A percentile compares a stretch with the other conserved stretches of the same genome.
phyloP scores from a whole-genome alignment of 2,329 filamentous ascomycete species.

The Podosphaera xanthii region DNA sequence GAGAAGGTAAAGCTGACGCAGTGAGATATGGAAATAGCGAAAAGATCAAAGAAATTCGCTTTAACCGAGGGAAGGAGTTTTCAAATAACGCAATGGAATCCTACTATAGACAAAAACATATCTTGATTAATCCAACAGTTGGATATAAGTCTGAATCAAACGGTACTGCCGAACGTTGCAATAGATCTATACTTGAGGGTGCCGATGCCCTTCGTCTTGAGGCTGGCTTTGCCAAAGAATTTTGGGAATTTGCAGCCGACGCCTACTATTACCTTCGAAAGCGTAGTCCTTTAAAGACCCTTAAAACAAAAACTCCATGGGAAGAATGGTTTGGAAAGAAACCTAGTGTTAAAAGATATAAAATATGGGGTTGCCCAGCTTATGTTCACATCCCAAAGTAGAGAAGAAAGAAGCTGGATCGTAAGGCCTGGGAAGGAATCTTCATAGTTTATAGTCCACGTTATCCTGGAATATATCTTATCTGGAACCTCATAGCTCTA shows the following conservation, averaged over 20 bases:
- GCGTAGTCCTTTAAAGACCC: background rate
- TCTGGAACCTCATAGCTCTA: background rate
- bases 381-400: background rate
- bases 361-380: background rate
- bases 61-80: background rate
- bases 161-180: background rate
- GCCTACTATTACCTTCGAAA: background rate
- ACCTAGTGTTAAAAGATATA: background rate
- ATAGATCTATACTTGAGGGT: background rate
- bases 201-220: background rate
- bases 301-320: background rate
- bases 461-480: background rate
- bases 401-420: background rate
- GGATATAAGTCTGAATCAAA: background rate
- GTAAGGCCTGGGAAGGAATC: background rate
- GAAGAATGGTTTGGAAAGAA: slow-evolving; percentile 1
- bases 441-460: background rate
- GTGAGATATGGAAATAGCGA: background rate
- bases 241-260: background rate
- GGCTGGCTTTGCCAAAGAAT: background rate
- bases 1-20: background rate
- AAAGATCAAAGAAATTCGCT: background rate
- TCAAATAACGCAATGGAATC: background rate
- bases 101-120: background rate
- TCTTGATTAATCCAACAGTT: background rate